Conservation (phyloP, 2,329 filamentous ascomycete genomes). For the Metarhizium sp. region DNA sequence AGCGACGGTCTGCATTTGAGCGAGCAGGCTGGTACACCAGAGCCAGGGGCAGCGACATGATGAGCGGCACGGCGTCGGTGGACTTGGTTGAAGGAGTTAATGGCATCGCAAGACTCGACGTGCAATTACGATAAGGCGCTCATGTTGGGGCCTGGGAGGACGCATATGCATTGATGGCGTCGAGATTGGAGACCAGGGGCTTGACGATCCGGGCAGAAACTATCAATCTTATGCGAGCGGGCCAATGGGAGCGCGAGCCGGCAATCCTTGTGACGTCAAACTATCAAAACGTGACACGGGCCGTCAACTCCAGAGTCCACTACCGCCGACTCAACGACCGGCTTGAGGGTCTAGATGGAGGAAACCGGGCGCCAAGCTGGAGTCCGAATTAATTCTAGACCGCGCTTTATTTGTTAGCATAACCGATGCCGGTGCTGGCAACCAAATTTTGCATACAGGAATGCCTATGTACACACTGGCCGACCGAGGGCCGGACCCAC, state of each 20-base stretch:
- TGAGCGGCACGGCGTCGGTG: conserved; percentile 15
- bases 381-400: neutral
- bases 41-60: conserved; percentile 5
- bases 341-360: neutral
- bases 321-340: no score
- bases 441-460: no score
- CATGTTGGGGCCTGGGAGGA: no score
- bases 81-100: conserved; percentile 25
- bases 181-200: neutral
- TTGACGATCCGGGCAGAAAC: neutral
- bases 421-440: neutral
- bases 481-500: no score
- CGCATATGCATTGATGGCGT: neutral
- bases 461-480: no score
- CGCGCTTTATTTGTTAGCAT: neutral
- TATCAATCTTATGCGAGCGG: neutral
- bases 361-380: neutral
- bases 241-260: neutral
- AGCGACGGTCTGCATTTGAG: conserved; percentile 5
- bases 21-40: conserved; percentile 5
- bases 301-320: neutral
- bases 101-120: conserved; percentile 27
- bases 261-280: neutral
- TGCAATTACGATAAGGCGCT: conserved; percentile 20
- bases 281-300: neutral